Base-by-base conservation (phyloP, 2,329 filamentous ascomycete species). In the Stagonosporopsis tanaceti region DNA sequence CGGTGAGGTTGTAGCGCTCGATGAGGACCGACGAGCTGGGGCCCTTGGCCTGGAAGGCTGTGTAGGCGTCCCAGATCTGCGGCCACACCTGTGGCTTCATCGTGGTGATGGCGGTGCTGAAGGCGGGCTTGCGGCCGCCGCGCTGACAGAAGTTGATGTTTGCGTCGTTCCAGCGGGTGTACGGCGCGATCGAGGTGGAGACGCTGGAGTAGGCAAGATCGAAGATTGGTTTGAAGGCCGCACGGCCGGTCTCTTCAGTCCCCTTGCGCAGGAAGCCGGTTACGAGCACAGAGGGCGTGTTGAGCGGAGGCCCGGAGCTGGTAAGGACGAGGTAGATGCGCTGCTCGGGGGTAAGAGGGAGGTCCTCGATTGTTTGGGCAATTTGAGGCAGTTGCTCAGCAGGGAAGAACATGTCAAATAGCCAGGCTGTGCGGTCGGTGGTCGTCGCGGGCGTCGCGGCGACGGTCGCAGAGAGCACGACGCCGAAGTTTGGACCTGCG, bases 121-220 rank as follows among this genome's bases (percentile, higher is more conserved):
- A 79, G 6, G 75, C 68, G 1, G 78, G 78, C 61, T 80, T 81
- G 42, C 77, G 76, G 1, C 64, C 76, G 7, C 74, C 77, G 2
- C 66, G 65, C 2, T 50, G 48, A 62, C 78, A 80, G 63, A 78
- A 78, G 4, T 59, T 56, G 50, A 77, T 74, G 41, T 70, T 74
- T 5, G 65, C 77, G 4, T 68, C 66, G 62, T 81, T 81, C 78
- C 78, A 79, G 20, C 61, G 39, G 17, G 69, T 67, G 64, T 80
- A 80, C 0, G 71, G 68, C 1, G 69, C 64, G 14, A 78, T 65
- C 4, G 58, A 47, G 27, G 61, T 70, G 20, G 46, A 53, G 20
- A 71, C 53, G 4, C 47, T 57, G 1, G 58, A 24, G 28, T 50
- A 77, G 0, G 72, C 76, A 6, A 80, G 56, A 11, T 65, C 67